Evolutionary conservation across 352 stramenopile genomes (phyloP), one percentile per base, ranked within the genome.

Genomic region (Phytophthora kernoviae): DNA sequence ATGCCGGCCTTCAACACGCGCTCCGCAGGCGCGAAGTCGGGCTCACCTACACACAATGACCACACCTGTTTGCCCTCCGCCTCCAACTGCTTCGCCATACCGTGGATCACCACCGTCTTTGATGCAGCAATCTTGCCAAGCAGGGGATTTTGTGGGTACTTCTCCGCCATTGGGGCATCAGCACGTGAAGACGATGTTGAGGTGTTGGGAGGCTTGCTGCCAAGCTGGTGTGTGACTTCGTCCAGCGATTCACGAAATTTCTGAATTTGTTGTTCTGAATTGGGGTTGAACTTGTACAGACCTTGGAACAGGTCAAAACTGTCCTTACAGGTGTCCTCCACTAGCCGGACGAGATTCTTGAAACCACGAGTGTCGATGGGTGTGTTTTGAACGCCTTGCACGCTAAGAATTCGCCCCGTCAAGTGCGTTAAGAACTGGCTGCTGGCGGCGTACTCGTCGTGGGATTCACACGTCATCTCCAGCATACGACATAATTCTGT

Each of bases 391-490:
- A 97, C 78, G 40, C 81, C 79, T 46, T 91, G 95, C 55, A 94
- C 77, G 15, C 93, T 95, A 11, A 99, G 77, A 56, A 99, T 98
- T 41, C 97, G 90, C 14, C 97, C 97, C 56, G 97, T 98, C 37
- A 99, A 81, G 77, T 99, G 97, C 20, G 97, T 99, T 60, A 99
- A 93, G 72, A 99, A 99, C 84, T 99, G 97, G 42, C 90, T 98
- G 67, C 98, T 98, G 12, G 96, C 96, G 24, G 96, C 95, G 57
- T 96, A 98, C 54, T 94, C 92, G 72, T 99, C 97, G 62, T 99
- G 97, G 5, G 96, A 80, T 63, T 97, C 91, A 71, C 96, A 99
- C 45, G 86, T 96, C 81, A 99, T 94, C 48, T 98, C 90, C 11
- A 99, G 77, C 96, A 99, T 99, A 24, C 91, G 89, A 74, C 97